A percentile compares a stretch with the other conserved stretches of the same genome.
Evolutionary conservation across 106 monocot genomes (phyloP).

Genomic region (Dioscorea zingiberensis): DNA sequence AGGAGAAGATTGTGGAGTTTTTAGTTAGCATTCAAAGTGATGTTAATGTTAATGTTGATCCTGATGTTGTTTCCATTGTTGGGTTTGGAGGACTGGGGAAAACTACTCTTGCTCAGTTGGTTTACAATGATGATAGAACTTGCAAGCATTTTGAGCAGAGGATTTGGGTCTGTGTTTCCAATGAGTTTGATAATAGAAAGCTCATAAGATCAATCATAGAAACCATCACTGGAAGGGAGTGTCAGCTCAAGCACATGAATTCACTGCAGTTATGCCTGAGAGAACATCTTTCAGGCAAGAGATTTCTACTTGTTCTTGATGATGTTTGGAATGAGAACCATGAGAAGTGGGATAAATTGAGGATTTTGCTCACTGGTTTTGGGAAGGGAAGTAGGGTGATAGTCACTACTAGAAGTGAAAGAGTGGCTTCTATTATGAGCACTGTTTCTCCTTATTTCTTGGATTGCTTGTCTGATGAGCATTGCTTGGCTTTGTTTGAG

Average conservation of each 20-base stretch:
- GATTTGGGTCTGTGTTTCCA: slow-evolving; percentile 11
- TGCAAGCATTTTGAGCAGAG: background rate
- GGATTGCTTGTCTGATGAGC: slow-evolving; percentile 6
- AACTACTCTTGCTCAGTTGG: no score
- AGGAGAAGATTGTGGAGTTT: no score
- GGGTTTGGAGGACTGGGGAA: no score
- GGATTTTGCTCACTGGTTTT: background rate
- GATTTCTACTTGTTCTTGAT: slow-evolving; percentile 36
- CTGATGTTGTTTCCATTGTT: no score
- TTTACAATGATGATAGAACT: background rate
- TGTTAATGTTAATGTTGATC: no score
- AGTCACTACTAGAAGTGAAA: slow-evolving; percentile 22
- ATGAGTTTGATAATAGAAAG: background rate
- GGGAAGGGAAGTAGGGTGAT: slow-evolving; percentile 23
- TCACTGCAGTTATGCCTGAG: background rate
- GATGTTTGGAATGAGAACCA: slow-evolving; percentile 32
- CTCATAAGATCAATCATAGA: background rate
- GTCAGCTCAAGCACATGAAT: background rate
- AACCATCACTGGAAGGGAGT: no score
- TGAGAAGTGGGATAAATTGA: slow-evolving; percentile 18
- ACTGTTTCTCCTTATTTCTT: background rate
- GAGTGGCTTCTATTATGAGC: slow-evolving; percentile 18
- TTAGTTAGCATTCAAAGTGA: no score
- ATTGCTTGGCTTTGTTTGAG: slow-evolving; percentile 25
- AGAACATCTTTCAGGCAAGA: background rate